Percentiles rank a stretch among this genome's conserved stretches.
Conservation (phyloP, 2,329 filamentous ascomycete genomes). For the Fusarium sp. region DNA sequence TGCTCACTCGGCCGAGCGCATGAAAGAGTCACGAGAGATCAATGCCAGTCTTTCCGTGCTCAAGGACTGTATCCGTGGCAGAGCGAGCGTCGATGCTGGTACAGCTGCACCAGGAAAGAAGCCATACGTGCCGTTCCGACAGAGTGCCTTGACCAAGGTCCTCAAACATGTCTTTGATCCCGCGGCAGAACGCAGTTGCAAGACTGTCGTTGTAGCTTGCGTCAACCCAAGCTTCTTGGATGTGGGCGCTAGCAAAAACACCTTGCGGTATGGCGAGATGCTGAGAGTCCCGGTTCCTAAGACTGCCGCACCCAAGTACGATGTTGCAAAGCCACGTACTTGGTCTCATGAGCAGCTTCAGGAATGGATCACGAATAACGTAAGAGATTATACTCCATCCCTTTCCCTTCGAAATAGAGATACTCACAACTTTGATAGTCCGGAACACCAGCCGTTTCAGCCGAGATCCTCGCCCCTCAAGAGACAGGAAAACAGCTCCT, state of each 20-base stretch:
- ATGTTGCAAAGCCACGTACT: conserved; percentile 46
- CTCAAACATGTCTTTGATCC: conserved; percentile 61
- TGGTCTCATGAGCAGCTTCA: conserved; percentile 52
- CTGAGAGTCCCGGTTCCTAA: conserved; percentile 51
- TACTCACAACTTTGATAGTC: conserved; percentile 44
- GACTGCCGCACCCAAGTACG: conserved; percentile 33
- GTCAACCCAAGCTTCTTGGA: conserved; percentile 57
- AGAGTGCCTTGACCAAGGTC: conserved; percentile 57
- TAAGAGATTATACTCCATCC: conserved; percentile 39
- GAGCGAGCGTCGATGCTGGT: conserved; percentile 48
- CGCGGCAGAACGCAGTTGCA: conserved; percentile 48
- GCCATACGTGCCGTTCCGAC: conserved; percentile 55
- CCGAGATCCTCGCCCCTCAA: conserved; percentile 49
- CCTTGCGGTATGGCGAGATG: conserved; percentile 58
- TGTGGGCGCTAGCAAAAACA: conserved; percentile 56
- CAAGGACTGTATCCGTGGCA: conserved; percentile 61
- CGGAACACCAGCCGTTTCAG: conserved; percentile 48
- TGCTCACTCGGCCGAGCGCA: conserved; percentile 52
- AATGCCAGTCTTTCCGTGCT: conserved; percentile 58
- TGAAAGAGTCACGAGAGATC: conserved; percentile 58
- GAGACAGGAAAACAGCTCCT: conserved; percentile 55
- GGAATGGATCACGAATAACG: conserved; percentile 53
- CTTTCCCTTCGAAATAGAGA: too few species aligned
- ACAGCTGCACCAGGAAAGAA: conserved; percentile 40
- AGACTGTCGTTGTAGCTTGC: conserved; percentile 57